Base-by-base conservation (phyloP, 164 flowering plant species). In the Amborella trichopoda region DNA sequence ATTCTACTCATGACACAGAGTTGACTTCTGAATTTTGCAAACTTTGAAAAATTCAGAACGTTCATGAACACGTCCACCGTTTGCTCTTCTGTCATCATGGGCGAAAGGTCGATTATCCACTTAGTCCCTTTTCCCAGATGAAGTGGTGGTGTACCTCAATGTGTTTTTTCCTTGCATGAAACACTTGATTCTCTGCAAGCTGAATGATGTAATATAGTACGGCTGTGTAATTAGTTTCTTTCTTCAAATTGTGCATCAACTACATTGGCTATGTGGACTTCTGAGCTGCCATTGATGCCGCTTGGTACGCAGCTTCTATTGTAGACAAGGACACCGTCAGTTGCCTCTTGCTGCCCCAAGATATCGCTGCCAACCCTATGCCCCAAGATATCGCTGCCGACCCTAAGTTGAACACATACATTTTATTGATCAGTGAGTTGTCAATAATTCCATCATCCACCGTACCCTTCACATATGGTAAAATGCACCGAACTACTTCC, bases 311-410 rank as follows among this genome's bases (percentile, higher is more conserved):
- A 8, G 34, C 1, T 30, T 30, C 0, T 30, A 30, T 0, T 30
- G 34, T 30, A 30, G 34, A 30, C 34, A 30, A 0, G 11, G 46
- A 36, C 8, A 51, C 25, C 18, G 41, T 58, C 5, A 27, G 40
- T 51, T 58, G 56, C 33, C 45, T 40, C 26, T 58, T 40, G 19
- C 18, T 58, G n/a, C 52, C 46, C 57, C 48, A 38, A 3, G 62
- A 27, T 2, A n/a, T n/a, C n/a, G n/a, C n/a, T n/a, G n/a, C n/a
- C n/a, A n/a, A n/a, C n/a, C n/a, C n/a, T n/a, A n/a, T n/a, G n/a
- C n/a, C n/a, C n/a, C n/a, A n/a, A n/a, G n/a, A n/a, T n/a, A 45
- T 16, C 3, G 17, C 55, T 25, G 23, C 27, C 6, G 34, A 45
- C 13, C 51, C 56, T 6, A 58, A 26, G 26, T 24, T 26, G 4